phyloP scores from a whole-genome alignment of 1,139 yeast species.

The Saccharomycopsis hybrid region DNA sequence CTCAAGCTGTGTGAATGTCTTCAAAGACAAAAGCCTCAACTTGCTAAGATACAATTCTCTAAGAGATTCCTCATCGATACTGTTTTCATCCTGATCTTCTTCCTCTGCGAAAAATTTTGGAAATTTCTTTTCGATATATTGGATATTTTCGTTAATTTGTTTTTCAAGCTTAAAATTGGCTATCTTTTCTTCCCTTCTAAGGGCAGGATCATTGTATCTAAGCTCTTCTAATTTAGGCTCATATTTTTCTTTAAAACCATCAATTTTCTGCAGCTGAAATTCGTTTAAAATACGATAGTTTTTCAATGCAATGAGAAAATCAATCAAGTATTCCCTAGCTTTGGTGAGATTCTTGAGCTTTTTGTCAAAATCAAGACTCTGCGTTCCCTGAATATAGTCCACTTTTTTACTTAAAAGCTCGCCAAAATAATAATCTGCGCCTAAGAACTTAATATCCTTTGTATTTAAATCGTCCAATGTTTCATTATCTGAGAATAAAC shows the following conservation, averaged over 20 bases:
- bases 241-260: conserved; percentile 33
- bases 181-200: conserved; percentile 65
- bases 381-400: conserved; percentile 17
- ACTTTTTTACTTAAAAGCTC: conserved; percentile 26
- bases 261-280: conserved; percentile 35
- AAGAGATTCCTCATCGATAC: conserved; percentile 57
- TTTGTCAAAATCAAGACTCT: conserved; percentile 17
- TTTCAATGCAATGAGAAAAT: conserved; percentile 38
- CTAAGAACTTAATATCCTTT: conserved; percentile 46
- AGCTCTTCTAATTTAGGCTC: conserved; percentile 39
- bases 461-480: conserved; percentile 50
- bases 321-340: conserved; percentile 38
- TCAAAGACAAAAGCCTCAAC: conserved; percentile 44
- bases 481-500: conserved; percentile 60
- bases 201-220: conserved; percentile 40
- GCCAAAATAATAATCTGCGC: conserved; percentile 48
- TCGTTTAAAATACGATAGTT: conserved; percentile 39
- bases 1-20: conserved; percentile 49
- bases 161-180: conserved; percentile 58
- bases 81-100: conserved; percentile 33
- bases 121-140: conserved; percentile 31
- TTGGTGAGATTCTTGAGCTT: conserved; percentile 38
- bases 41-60: conserved; percentile 51
- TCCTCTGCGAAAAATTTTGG: conserved; percentile 25
- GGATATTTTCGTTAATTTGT: conserved; percentile 41